Percentiles rank a stretch among this genome's conserved stretches.
These are phyloP conservation scores for Claviceps paspali DNA, from an alignment of 2,329 filamentous ascomycete genomes.

Conservation along the genomic window DNA sequence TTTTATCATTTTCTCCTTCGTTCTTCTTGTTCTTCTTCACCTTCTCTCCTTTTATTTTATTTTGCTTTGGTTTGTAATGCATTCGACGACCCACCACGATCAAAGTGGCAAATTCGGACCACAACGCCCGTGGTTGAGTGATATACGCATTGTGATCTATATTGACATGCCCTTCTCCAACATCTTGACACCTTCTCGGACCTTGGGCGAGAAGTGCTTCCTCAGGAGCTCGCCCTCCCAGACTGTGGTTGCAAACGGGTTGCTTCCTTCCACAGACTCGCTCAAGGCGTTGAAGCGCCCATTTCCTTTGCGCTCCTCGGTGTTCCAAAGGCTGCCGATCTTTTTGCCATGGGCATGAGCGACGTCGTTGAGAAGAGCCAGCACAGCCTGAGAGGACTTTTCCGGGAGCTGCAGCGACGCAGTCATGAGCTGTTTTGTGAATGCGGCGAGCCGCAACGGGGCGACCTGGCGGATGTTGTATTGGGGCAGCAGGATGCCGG, in stretches of 20 bases:
- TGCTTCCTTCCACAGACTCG: slow-evolving; percentile 66
- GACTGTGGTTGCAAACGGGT: slow-evolving; percentile 76
- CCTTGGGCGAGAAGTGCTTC: slow-evolving; percentile 73
- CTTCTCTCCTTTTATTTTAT: too few species aligned
- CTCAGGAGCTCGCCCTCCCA: slow-evolving; percentile 88
- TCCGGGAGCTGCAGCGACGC: slow-evolving; percentile 75
- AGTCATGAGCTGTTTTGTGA: slow-evolving; percentile 80
- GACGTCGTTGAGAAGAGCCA: slow-evolving; percentile 65
- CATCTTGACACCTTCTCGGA: slow-evolving; percentile 57
- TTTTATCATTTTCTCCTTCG: too few species aligned
- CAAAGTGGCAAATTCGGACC: too few species aligned
- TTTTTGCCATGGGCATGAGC: slow-evolving; percentile 70
- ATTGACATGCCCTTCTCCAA: slow-evolving; percentile 50
- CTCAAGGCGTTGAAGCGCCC: slow-evolving; percentile 66
- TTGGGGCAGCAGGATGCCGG: slow-evolving; percentile 62
- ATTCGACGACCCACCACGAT: too few species aligned
- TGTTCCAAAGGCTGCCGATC: slow-evolving; percentile 78
- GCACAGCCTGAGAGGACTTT: slow-evolving; percentile 67
- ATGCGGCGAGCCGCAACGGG: slow-evolving; percentile 74
- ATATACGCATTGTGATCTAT: slow-evolving; percentile 10
- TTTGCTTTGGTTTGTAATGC: too few species aligned
- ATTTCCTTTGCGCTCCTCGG: slow-evolving; percentile 84
- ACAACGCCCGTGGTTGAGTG: too few species aligned
- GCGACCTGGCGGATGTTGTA: slow-evolving; percentile 61
- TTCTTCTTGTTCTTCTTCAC: too few species aligned